phyloP scores from a whole-genome alignment of 495 filamentous ascomycete genomes.

The Alectoria sarmentosa region DNA sequence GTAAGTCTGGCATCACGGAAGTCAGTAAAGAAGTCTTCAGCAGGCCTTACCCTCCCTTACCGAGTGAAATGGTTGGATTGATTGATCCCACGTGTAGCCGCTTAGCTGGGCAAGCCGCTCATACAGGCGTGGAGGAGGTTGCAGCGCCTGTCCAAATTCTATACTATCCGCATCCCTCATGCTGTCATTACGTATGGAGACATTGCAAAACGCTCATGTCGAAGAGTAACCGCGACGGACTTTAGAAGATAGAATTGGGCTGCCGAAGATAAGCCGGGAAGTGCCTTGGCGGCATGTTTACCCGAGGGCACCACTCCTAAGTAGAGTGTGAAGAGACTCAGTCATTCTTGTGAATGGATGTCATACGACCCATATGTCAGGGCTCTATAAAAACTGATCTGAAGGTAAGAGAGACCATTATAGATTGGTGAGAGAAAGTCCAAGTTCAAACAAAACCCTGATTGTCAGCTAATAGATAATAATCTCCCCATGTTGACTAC shows the following conservation, averaged over 20 bases:
- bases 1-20: constrained; percentile 43
- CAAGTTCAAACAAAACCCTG: too few relatives aligned
- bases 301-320: too few relatives aligned
- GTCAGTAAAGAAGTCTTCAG: constrained; percentile 4
- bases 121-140: constrained; percentile 59
- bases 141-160: constrained; percentile 10
- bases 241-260: background rate
- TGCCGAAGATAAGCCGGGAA: background rate
- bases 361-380: too few relatives aligned
- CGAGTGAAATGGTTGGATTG: constrained; percentile 64
- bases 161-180: constrained; percentile 10
- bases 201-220: background rate
- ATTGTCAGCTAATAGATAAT: too few relatives aligned
- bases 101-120: constrained; percentile 65
- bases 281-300: too few relatives aligned
- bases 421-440: background rate
- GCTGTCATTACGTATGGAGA: constrained; percentile 7
- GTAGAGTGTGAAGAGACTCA: too few relatives aligned
- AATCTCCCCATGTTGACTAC: too few relatives aligned
- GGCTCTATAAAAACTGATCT: too few relatives aligned
- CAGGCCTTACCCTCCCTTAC: constrained; percentile 16
- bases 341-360: too few relatives aligned
- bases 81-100: constrained; percentile 71
- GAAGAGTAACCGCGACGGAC: constrained; percentile 4
- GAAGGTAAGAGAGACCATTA: background rate